A percentile compares a stretch with the other conserved stretches of the same genome.
Evolutionary conservation across 2,329 filamentous ascomycete species (phyloP).

Genomic region (Helotiales sp.): DNA sequence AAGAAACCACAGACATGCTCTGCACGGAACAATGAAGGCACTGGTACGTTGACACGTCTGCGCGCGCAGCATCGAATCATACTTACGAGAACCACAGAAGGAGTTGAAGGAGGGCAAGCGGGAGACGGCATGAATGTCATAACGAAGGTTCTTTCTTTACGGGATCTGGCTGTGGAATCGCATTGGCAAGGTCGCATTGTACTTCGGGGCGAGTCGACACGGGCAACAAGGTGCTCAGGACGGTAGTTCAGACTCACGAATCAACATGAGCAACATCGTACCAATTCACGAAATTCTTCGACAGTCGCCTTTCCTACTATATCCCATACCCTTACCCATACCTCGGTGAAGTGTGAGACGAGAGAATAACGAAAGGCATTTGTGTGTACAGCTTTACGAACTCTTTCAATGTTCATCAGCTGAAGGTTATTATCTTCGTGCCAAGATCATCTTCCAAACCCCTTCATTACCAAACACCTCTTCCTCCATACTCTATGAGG

Average conservation of each 20-base stretch:
- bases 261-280: constrained; percentile 38
- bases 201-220: constrained; percentile 33
- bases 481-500: constrained; percentile 53
- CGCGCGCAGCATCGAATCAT: not conserved
- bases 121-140: constrained; percentile 71
- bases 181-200: constrained; percentile 37
- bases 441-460: constrained; percentile 50
- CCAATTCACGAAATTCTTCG: constrained; percentile 24
- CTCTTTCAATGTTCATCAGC: constrained; percentile 50
- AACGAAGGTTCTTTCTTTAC: constrained; percentile 34
- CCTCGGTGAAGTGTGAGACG: constrained; percentile 18
- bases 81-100: constrained; percentile 66
- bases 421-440: constrained; percentile 56
- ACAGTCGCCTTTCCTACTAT: constrained; percentile 6
- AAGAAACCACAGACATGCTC: constrained; percentile 99
- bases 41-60: constrained; percentile 68
- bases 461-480: constrained; percentile 70
- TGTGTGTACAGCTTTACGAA: constrained; percentile 56
- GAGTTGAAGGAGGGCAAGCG: constrained; percentile 97
- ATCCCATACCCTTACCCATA: constrained; percentile 3
- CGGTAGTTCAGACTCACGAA: constrained; percentile 40
- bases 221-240: constrained; percentile 31
- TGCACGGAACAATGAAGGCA: constrained; percentile 98
- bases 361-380: constrained; percentile 46
- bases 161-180: constrained; percentile 39